A percentile compares a stretch with the other conserved stretches of the same genome.
These are phyloP conservation scores for Heterobasidion irregulare DNA, from an alignment of 1,284 basidiomycete genomes.

Conservation along the genomic window DNA sequence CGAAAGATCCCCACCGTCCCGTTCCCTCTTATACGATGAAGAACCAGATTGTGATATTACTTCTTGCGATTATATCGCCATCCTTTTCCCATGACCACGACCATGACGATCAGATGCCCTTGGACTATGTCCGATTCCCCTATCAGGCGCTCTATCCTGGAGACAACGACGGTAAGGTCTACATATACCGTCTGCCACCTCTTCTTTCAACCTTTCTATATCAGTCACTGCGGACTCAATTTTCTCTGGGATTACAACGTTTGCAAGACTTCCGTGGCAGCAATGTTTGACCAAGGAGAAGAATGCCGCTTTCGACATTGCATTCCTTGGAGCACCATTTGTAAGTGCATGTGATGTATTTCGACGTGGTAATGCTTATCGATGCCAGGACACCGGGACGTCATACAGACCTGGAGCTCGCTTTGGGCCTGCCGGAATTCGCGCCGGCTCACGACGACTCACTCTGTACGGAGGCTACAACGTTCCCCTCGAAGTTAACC, in stretches of 20 bases:
- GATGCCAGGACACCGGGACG: slow-evolving; percentile 56
- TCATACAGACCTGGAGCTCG: slow-evolving; percentile 74
- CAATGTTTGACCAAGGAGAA: slow-evolving; percentile 58
- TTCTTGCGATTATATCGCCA: neutral
- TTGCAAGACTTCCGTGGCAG: slow-evolving; percentile 68
- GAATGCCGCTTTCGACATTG: slow-evolving; percentile 57
- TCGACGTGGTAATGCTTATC: slow-evolving; percentile 1
- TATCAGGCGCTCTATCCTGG: slow-evolving; percentile 46
- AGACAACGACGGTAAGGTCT: slow-evolving; percentile 42
- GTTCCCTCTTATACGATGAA: neutral
- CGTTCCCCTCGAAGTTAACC: slow-evolving; percentile 62
- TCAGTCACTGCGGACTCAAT: slow-evolving; percentile 61
- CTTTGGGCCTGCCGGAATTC: slow-evolving; percentile 72
- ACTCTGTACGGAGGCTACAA: slow-evolving; percentile 72
- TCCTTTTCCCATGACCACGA: slow-evolving; percentile 28
- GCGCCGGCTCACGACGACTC: slow-evolving; percentile 64
- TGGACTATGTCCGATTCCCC: slow-evolving; percentile 58
- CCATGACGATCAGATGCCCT: slow-evolving; percentile 45
- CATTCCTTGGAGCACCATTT: slow-evolving; percentile 75
- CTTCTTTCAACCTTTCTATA: neutral
- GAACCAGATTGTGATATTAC: neutral
- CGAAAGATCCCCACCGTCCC: neutral
- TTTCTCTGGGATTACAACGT: slow-evolving; percentile 70
- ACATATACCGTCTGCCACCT: neutral
- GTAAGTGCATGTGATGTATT: slow-evolving; percentile 27